Base-by-base conservation (phyloP, 202 grass and related monocot genomes). In the Zizania palustris region DNA sequence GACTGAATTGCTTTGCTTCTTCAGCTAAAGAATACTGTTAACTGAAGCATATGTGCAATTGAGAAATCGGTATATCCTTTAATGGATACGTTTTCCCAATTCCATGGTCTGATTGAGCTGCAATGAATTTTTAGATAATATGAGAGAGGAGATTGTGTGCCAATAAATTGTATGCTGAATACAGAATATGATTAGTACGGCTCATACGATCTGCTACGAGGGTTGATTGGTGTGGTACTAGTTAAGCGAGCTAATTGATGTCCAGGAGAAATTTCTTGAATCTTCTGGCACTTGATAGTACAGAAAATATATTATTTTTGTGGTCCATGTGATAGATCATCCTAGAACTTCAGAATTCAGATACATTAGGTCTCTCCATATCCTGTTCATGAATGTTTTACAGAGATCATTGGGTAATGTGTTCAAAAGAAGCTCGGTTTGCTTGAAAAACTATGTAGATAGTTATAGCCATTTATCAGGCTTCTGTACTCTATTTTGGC, bases 11-110 rank as follows among this genome's bases (percentile, higher is more conserved):
- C 22, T 69, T 50, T 10, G 22, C 63, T 6, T 75, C 13, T 67
- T 67, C 14, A 9, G 44, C 28, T 82, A 21, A 67, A 6, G 2
- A 74, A 66, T 14, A 51, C 14, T 77, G 37, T 54, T 66, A 69
- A 54, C 37, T 74, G 6, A 4, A 53, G 36, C 9, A 48, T 21
- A 22, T 65, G 20, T 67, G 28, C 1, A 39, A 51, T 58, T 0
- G 18, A 53, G 60, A 39, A 71, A 78, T 49, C 40, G 3, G n/a
- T 9, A 11, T 73, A 44, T 78, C 6, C 44, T 20, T 78, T 67
- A 53, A 45, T 36, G 45, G 43, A 73, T 73, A 68, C 6, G 62
- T 20, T 6, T 15, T 35, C 61, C 14, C 54, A 68, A 54, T 49
- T 62, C 2, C 48, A 33, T 21, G 16, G 5, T 55, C n/a, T 9